These are phyloP conservation scores for Eucalyptus albens DNA, from an alignment of 345 rosid genomes.

Conservation along the genomic window DNA sequence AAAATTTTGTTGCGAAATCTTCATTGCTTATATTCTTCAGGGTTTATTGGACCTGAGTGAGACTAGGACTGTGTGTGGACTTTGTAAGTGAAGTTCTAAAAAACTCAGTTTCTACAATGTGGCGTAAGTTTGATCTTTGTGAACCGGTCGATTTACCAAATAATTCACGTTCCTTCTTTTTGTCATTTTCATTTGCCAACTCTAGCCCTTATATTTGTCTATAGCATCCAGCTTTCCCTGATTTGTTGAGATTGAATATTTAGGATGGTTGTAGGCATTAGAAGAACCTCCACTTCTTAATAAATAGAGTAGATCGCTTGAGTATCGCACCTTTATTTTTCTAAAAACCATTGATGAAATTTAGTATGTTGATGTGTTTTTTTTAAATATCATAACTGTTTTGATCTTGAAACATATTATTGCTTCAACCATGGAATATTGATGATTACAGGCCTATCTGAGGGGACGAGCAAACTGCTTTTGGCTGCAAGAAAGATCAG, in stretches of 20 bases:
- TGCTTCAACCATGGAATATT: background rate
- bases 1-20: background rate
- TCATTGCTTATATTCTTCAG: background rate
- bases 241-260: background rate
- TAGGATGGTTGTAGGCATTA: background rate
- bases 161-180: background rate
- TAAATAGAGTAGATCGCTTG: background rate
- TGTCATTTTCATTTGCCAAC: background rate
- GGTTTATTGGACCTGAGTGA: background rate
- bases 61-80: background rate
- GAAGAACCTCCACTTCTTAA: background rate
- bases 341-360: background rate
- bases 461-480: conserved; percentile 61
- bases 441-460: conserved; percentile 41
- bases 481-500: conserved; percentile 81
- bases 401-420: background rate
- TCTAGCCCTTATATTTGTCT: background rate
- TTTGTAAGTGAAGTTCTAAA: background rate
- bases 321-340: background rate
- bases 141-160: background rate
- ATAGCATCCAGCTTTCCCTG: background rate
- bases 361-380: background rate
- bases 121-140: background rate
- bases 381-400: background rate
- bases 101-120: background rate